phyloP scores from a whole-genome alignment of 106 monocot genomes.

The Platanthera zijinensis region DNA sequence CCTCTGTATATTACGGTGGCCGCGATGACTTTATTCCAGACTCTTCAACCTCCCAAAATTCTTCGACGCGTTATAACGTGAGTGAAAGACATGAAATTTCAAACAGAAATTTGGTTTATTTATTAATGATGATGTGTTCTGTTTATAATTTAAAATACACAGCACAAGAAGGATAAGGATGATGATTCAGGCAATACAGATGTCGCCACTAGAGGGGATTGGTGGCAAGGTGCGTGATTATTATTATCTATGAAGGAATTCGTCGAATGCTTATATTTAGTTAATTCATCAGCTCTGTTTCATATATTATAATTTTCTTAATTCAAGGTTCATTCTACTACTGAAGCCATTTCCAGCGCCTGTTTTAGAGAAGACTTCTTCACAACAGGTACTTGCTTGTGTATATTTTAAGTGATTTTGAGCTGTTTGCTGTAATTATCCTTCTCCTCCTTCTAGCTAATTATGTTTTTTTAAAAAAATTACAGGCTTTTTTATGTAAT shows the following conservation, averaged over 20 bases:
- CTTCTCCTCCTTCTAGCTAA: too few species aligned
- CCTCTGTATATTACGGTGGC: slow-evolving; percentile 23
- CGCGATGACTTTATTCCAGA: slow-evolving; percentile 13
- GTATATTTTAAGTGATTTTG: neutral
- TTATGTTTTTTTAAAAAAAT: too few species aligned
- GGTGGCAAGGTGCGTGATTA: slow-evolving; percentile 19
- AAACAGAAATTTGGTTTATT: neutral
- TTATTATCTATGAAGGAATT: neutral
- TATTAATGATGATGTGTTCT: too few species aligned
- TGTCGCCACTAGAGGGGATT: slow-evolving; percentile 17
- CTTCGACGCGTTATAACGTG: slow-evolving; percentile 4
- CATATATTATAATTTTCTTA: neutral
- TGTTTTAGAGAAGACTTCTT: neutral
- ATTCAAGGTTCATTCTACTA: slow-evolving; percentile 6
- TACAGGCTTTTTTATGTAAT: too few species aligned
- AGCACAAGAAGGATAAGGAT: slow-evolving; percentile 12
- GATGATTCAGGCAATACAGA: slow-evolving; percentile 8
- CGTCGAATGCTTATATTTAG: neutral
- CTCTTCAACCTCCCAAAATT: neutral
- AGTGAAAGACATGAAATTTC: neutral
- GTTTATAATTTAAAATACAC: neutral
- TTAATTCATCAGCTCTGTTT: neutral
- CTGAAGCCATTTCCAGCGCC: neutral
- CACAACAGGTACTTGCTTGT: slow-evolving; percentile 2
- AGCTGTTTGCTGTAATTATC: too few species aligned